Evolutionary conservation across 371 early-diverging fungal genomes (phyloP), one percentile per base, ranked within the genome.

Genomic region (Funneliformis caledonium): DNA sequence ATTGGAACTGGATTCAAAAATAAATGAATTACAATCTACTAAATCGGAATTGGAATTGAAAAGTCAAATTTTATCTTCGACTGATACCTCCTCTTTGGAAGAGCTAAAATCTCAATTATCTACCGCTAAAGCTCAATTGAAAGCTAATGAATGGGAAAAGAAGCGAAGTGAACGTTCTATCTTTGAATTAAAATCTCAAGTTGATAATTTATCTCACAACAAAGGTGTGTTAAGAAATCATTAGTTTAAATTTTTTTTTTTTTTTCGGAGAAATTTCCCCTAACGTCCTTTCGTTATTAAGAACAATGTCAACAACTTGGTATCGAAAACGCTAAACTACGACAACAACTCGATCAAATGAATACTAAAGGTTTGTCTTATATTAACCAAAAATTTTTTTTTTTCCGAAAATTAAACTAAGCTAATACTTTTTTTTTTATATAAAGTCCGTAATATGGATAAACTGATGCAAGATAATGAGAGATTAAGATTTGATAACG

Each of bases 121-220:
- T 45, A 11, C 4, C 45, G 7, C 2, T 43, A 37, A 43, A 22
- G 37, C 70, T 19, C 2, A 42, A 37, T 37, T 43, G 22, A 70
- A 70, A 47, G 70, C 70, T n/a, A 11, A 11, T 19, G 70, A 70
- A 2, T 70, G 70, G 70, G 47, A 26, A 70, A 70, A 70, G 45
- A 70, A 45, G 9, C 70, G 70, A 45, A 45, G 45, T 45, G 69
- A 69, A 69, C 43, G 43, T 43, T 8, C 16, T 7, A 69, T 45
- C 4, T 69, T 45, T n/a, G 69, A 69, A n/a, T 42, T 43, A 45
- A 69, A 7, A 43, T 10, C 10, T 45, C 4, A 69, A 69, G 2
- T 22, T 10, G 26, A 47, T n/a, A 45, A 2, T 22, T 70, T 70
- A 70, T 1, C 4, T 56, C 56, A 56, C 0, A 19, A n/a, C 0